phyloP scores from a whole-genome alignment of 2,329 filamentous ascomycete species.

The Apiospora sp. region DNA sequence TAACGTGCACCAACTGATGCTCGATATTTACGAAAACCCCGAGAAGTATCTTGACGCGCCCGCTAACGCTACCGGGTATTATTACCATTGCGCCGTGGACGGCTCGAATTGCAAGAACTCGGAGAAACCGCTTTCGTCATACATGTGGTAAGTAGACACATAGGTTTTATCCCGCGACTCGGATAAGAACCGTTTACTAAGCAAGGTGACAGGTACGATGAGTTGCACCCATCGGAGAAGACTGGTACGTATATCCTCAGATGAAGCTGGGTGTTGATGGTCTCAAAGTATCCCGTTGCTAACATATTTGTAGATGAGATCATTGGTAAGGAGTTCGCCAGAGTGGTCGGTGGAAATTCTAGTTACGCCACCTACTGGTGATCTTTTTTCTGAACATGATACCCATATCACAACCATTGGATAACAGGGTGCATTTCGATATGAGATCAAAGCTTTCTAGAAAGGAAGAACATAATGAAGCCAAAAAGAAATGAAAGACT shows the following conservation, averaged over 20 bases:
- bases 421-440: no score
- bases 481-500: no score
- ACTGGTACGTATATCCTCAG: conserved; percentile 55
- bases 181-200: conserved; percentile 22
- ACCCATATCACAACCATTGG: no score
- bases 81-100: conserved; percentile 58
- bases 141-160: conserved; percentile 64
- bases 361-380: conserved; percentile 22
- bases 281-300: neutral
- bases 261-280: rapidly evolving
- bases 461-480: no score
- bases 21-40: conserved; percentile 71
- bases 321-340: conserved; percentile 10
- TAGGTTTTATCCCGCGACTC: neutral
- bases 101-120: conserved; percentile 47
- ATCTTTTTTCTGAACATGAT: no score
- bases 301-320: neutral
- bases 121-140: conserved; percentile 61
- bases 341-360: conserved; percentile 14
- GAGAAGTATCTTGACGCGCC: conserved; percentile 68
- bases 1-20: conserved; percentile 70
- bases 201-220: conserved; percentile 59
- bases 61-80: conserved; percentile 67
- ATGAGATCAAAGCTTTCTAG: no score
- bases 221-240: conserved; percentile 74